These are phyloP conservation scores for Gracilaria domingensis DNA, from an alignment of 23 red algal species.

Conservation along the genomic window DNA sequence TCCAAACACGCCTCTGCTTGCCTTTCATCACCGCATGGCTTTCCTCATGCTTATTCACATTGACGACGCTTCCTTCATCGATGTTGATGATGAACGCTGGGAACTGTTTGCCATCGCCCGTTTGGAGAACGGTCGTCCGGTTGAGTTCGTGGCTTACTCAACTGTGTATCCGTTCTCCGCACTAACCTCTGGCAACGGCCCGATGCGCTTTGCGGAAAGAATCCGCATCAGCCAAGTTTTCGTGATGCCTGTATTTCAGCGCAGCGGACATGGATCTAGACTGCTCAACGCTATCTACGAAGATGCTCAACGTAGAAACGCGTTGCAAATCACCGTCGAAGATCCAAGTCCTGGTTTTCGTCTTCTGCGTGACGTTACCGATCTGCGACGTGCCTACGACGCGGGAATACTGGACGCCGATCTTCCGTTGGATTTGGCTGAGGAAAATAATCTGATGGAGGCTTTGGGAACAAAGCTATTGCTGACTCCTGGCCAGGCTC, in stretches of 20 bases:
- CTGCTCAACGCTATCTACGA: constrained; percentile 69
- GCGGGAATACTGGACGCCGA: constrained; percentile 35
- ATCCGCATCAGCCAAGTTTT: constrained; percentile 76
- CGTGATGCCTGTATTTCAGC: constrained; percentile 57
- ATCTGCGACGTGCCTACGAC: constrained; percentile 51
- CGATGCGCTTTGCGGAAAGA: constrained; percentile 63
- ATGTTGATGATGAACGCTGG: constrained; percentile 74
- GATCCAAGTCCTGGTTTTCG: constrained; percentile 72
- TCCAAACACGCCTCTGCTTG: constrained; percentile 14
- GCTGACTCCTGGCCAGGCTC: constrained; percentile 67
- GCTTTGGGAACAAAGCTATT: constrained; percentile 39
- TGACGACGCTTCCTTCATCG: constrained; percentile 78
- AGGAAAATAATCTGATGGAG: constrained; percentile 25
- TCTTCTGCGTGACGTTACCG: constrained; percentile 61
- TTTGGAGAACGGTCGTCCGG: constrained; percentile 22
- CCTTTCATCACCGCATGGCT: constrained; percentile 74
- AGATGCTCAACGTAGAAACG: constrained; percentile 50
- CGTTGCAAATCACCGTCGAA: constrained; percentile 79
- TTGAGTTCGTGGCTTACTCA: constrained; percentile 64
- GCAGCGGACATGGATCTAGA: constrained; percentile 62
- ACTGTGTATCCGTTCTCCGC: constrained; percentile 82
- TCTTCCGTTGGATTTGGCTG: constrained; percentile 2
- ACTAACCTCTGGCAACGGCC: constrained; percentile 10
- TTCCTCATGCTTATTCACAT: constrained; percentile 77
- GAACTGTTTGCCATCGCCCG: constrained; percentile 57